Conservation (phyloP, 2,329 filamentous ascomycete genomes). For the Dendryphion nanum region DNA sequence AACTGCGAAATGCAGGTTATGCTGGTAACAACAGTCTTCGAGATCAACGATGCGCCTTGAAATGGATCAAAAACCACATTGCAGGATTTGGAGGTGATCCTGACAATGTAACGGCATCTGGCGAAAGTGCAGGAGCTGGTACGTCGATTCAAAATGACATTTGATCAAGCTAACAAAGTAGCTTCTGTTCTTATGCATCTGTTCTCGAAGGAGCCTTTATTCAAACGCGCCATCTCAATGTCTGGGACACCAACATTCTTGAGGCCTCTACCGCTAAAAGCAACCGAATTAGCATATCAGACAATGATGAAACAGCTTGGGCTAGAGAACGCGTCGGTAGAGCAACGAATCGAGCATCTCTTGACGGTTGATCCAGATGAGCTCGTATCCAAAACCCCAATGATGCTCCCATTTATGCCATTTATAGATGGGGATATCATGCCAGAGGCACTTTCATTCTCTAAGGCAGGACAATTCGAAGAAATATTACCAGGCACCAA, state of each 20-base stretch:
- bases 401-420: slow-evolving; percentile 31
- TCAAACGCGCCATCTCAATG: slow-evolving; percentile 23
- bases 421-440: slow-evolving; percentile 46
- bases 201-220: slow-evolving; percentile 15
- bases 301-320: slow-evolving; percentile 39
- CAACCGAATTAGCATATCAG: slow-evolving; percentile 42
- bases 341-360: slow-evolving; percentile 41
- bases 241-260: slow-evolving; percentile 37
- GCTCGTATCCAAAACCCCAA: slow-evolving; percentile 40
- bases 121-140: slow-evolving; percentile 49
- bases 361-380: slow-evolving; percentile 37
- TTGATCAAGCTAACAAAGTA: slow-evolving; percentile 1
- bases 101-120: slow-evolving; percentile 36
- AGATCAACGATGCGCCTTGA: slow-evolving; percentile 35
- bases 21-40: slow-evolving; percentile 27
- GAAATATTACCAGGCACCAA: slow-evolving; percentile 28
- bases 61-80: slow-evolving; percentile 38
- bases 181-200: slow-evolving; percentile 19
- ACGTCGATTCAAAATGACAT: slow-evolving; percentile 7
- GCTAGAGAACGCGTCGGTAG: slow-evolving; percentile 28
- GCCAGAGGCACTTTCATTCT: slow-evolving; percentile 12
- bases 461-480: slow-evolving; percentile 2
- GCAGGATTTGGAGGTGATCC: slow-evolving; percentile 36
- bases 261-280: slow-evolving; percentile 33
- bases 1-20: slow-evolving; percentile 41